Base-by-base conservation (phyloP, 352 stramenopile species). In the Globisporangium radiosum region DNA sequence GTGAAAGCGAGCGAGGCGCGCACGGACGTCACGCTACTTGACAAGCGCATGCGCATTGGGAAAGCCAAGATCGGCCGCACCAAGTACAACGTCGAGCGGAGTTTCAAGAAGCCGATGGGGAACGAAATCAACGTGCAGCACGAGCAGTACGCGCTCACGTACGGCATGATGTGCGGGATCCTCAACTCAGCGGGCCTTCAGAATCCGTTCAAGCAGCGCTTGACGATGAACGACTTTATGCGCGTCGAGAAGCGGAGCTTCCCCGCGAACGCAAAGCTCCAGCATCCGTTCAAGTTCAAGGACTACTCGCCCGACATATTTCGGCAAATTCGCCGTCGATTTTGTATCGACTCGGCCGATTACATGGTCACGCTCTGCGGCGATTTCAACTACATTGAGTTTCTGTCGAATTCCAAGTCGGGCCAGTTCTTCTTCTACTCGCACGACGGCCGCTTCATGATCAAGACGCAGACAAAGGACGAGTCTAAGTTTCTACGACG, bases 381-480 rank as follows among this genome's bases (percentile, higher is more conserved):
- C 5, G 90, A 97, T 59, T 96, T 97, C 51, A 98, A 98, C 72
- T 99, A 97, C 71, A 97, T 99, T 64, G 94, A 99, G 81, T 99
- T 99, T 75, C 96, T 98, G 73, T 97, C 90, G 5, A 99, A 99
- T 73, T 97, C 94, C 54, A 99, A 99, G 76, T 98, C 88, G 69
- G 97, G 97, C 5, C 95, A 99, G 65, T 99, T 99, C 74, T 99
- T 99, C 78, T 99, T 99, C 71, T 99, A 99, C 66, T 98, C 95
- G 8, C 92, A 98, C 71, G 97, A 99, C 75, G 81, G 83, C 1
- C 69, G 76, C 42, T 99, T 98, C 72, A 99, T 99, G 90, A 98
- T 99, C 76, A 99, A 99, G 80, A 99, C 96, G 13, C 96, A 98
- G 80, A 99, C 94, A 6, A 97, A 98, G 69, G 91, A 95, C n/a